phyloP scores from a whole-genome alignment of 1,139 yeast species.

The Taiozyma sp. region DNA sequence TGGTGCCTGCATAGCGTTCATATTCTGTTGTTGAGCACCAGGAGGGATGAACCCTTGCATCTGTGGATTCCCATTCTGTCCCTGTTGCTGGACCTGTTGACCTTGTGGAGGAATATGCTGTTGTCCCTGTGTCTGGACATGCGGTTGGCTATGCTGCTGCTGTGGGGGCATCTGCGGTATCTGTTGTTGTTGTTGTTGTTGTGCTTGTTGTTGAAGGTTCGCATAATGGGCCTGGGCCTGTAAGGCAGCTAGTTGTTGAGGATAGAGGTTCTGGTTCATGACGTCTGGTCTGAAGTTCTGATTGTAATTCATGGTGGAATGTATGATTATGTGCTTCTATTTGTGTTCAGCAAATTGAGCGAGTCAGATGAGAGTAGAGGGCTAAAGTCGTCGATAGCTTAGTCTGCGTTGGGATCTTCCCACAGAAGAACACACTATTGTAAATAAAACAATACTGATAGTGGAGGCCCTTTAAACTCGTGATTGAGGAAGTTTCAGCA shows the following conservation, averaged over 20 bases:
- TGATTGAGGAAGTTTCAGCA: background rate
- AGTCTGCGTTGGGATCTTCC: too few species aligned
- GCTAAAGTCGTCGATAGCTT: too few species aligned
- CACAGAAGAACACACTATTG: too few species aligned
- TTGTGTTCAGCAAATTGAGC: too few species aligned
- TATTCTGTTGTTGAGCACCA: background rate
- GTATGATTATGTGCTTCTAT: background rate
- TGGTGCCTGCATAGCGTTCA: background rate
- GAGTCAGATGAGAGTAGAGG: too few species aligned
- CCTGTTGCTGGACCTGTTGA: conserved; percentile 4
- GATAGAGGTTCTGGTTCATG: conserved; percentile 10
- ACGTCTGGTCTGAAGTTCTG: conserved; percentile 5
- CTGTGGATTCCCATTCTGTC: conserved; percentile 5
- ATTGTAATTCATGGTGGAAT: conserved; percentile 5
- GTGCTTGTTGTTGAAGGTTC: conserved; percentile 14
- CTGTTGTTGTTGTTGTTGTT: conserved; percentile 10
- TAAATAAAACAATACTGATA: background rate
- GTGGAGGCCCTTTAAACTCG: background rate
- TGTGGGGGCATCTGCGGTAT: conserved; percentile 15
- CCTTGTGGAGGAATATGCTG: conserved; percentile 15
- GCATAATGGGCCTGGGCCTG: conserved; percentile 16
- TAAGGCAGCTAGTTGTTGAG: conserved; percentile 14
- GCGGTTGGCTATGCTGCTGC: conserved; percentile 8
- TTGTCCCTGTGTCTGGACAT: conserved; percentile 11
- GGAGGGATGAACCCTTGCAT: background rate